A percentile compares a stretch with the other conserved stretches of the same genome.
Conservation (phyloP, 108 stramenopile genomes). For the Aurantiochytrium sp. region DNA sequence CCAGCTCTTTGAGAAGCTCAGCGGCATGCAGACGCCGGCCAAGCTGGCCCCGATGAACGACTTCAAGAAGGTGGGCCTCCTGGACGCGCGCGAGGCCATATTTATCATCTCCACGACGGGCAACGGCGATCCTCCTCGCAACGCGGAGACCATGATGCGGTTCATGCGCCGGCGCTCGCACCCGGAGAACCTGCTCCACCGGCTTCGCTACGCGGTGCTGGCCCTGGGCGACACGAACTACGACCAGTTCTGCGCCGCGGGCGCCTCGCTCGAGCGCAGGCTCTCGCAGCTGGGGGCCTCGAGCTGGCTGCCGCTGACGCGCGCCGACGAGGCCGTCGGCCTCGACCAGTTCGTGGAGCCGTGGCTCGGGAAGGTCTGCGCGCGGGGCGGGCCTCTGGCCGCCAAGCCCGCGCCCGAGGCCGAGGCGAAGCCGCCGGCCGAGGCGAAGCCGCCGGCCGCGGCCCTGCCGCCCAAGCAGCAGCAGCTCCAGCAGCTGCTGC, state of each 20-base stretch:
- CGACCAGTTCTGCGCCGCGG: conserved; percentile 75
- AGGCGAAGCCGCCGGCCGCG: no score
- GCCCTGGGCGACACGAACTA: conserved; percentile 76
- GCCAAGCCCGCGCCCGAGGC: no score
- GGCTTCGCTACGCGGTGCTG: conserved; percentile 63
- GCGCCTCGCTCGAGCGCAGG: conserved; percentile 59
- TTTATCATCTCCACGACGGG: conserved; percentile 66
- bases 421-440: no score
- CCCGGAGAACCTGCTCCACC: conserved; percentile 40
- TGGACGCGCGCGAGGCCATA: conserved; percentile 35
- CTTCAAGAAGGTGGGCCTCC: neutral
- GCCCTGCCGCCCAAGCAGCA: no score
- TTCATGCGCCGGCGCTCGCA: conserved; percentile 9
- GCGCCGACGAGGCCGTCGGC: conserved; percentile 81
- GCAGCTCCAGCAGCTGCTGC: no score
- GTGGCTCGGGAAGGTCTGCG: conserved; percentile 52
- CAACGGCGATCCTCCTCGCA: conserved; percentile 24
- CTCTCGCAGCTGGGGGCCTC: conserved; percentile 68
- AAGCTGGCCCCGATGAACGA: neutral
- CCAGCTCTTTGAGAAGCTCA: neutral
- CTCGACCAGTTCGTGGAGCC: conserved; percentile 78
- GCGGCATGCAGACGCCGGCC: neutral
- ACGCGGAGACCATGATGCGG: neutral
- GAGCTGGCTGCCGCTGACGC: conserved; percentile 48
- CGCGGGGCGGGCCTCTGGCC: neutral